Conservation (phyloP, 2,329 filamentous ascomycete species). For the Sclerotinia subarctica region DNA sequence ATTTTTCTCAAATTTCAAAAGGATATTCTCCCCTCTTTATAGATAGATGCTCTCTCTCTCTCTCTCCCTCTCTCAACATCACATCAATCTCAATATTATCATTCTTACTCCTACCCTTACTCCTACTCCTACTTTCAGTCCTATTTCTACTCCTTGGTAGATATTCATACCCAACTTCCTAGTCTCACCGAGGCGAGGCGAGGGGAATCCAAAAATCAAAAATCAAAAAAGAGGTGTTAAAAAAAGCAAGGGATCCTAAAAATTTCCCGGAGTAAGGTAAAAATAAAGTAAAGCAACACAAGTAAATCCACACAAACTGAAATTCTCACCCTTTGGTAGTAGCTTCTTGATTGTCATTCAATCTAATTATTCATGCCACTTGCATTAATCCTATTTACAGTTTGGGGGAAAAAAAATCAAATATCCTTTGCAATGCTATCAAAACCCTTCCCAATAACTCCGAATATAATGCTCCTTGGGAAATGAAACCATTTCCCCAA, state of each 20-base stretch:
- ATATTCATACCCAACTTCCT: neutral
- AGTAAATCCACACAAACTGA: constrained; percentile 11
- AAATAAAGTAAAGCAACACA: neutral
- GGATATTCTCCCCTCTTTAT: too few relatives aligned
- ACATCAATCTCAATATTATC: neutral
- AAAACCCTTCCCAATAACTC: constrained; percentile 22
- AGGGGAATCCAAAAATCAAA: neutral
- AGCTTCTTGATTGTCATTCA: constrained; percentile 24
- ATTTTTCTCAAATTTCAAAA: too few relatives aligned
- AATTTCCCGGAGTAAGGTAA: constrained; percentile 11
- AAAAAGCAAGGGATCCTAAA: constrained; percentile 12
- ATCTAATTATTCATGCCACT: constrained; percentile 26
- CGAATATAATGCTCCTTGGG: constrained; percentile 24
- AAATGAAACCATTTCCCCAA: constrained; percentile 10
- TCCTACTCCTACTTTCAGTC: too few relatives aligned
- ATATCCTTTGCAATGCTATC: constrained; percentile 22
- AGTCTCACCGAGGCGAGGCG: neutral
- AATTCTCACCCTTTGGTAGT: neutral
- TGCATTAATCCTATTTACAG: constrained; percentile 32
- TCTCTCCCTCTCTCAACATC: too few relatives aligned
- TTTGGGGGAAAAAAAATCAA: constrained; percentile 23
- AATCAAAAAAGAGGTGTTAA: neutral
- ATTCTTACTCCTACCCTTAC: too few relatives aligned
- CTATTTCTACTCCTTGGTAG: neutral
- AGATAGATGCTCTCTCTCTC: too few relatives aligned